phyloP scores from a whole-genome alignment of 768 basidiomycete species.

The Sarcodon aspratus region DNA sequence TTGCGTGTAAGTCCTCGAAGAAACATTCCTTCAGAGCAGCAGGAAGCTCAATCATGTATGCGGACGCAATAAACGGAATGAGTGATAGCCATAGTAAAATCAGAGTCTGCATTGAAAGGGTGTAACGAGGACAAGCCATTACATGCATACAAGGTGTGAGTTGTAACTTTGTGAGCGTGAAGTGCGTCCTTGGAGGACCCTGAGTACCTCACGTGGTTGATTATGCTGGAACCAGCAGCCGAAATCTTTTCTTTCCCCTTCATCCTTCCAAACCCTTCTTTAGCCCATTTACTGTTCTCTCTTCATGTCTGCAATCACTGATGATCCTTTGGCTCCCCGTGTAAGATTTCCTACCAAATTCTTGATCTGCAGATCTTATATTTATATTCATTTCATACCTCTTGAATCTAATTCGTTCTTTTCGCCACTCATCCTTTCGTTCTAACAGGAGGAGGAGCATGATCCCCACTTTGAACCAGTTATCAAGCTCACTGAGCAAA shows the following conservation, averaged over 20 bases:
- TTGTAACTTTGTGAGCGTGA: background rate
- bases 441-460: constrained; percentile 54
- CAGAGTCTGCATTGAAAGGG: constrained; percentile 17
- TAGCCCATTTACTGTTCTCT: constrained; percentile 14
- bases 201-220: background rate
- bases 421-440: constrained; percentile 6
- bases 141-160: background rate
- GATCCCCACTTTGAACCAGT: constrained; percentile 95
- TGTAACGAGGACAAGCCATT: background rate
- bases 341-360: constrained; percentile 28
- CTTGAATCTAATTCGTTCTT: constrained; percentile 1
- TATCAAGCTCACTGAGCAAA: constrained; percentile 90
- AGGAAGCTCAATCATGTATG: constrained; percentile 64
- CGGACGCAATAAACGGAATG: constrained; percentile 26
- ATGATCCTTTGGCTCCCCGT: constrained; percentile 59
- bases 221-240: background rate
- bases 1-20: constrained; percentile 86
- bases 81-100: constrained; percentile 28
- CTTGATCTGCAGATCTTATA: constrained; percentile 3
- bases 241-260: background rate
- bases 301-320: constrained; percentile 8
- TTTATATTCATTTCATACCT: background rate
- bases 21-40: constrained; percentile 89
- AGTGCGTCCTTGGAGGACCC: constrained; percentile 6
- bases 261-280: background rate